These are phyloP conservation scores for Pseudogymnoascus sp. DNA, from an alignment of 2,329 filamentous ascomycete species.

Conservation along the genomic window DNA sequence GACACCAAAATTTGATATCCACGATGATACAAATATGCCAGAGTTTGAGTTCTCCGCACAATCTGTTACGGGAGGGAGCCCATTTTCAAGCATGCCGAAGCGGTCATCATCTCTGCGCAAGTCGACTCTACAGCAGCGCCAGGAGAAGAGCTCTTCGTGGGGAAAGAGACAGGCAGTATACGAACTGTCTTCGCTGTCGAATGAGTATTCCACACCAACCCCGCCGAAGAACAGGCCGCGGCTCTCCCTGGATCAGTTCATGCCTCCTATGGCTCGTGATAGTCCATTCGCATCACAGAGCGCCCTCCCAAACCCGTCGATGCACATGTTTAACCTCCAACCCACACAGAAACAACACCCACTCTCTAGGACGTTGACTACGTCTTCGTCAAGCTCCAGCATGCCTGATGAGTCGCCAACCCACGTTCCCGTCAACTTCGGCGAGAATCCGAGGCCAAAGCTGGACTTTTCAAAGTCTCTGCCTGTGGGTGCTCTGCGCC, in stretches of 20 bases:
- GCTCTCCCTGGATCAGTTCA: constrained; percentile 69
- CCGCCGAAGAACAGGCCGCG: constrained; percentile 57
- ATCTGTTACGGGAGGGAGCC: constrained; percentile 25
- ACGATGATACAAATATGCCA: constrained; percentile 36
- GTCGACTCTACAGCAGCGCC: constrained; percentile 80
- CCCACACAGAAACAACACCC: constrained; percentile 59
- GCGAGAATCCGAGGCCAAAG: constrained; percentile 42
- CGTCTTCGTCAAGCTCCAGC: constrained; percentile 76
- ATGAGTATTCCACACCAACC: constrained; percentile 41
- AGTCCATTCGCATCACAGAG: constrained; percentile 52
- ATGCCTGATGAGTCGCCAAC: constrained; percentile 64
- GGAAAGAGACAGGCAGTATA: constrained; percentile 50
- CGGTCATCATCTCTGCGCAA: constrained; percentile 71
- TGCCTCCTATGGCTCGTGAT: constrained; percentile 57
- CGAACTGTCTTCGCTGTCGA: constrained; percentile 39
- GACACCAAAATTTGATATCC: constrained; percentile 40
- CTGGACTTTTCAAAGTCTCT: constrained; percentile 66
- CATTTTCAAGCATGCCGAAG: constrained; percentile 47
- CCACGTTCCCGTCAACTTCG: constrained; percentile 47
- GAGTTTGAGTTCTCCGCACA: constrained; percentile 46
- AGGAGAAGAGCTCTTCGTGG: constrained; percentile 53
- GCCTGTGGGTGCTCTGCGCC: constrained; percentile 55
- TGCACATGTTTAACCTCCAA: constrained; percentile 38
- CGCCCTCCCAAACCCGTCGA: constrained; percentile 44
- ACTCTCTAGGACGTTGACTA: constrained; percentile 75